Percentiles rank a stretch among this genome's conserved stretches.
These are phyloP conservation scores for Mucor plumbeus DNA, from an alignment of 371 early-diverging fungal species.

Conservation along the genomic window DNA sequence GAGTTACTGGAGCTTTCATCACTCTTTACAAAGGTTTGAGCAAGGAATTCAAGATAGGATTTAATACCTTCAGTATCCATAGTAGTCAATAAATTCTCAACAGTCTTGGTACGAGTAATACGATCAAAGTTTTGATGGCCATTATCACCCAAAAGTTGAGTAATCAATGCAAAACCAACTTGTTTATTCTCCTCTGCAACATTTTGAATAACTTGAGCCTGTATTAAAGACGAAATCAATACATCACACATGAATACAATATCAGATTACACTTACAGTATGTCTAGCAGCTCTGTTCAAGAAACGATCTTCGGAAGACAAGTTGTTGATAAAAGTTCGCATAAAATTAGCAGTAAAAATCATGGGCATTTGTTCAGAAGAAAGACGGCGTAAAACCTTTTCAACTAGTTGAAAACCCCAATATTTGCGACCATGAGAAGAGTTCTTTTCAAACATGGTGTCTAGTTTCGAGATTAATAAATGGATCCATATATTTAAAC, in stretches of 20 bases:
- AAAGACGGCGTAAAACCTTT: conserved; percentile 67
- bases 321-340: conserved; percentile 81
- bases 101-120: conserved; percentile 76
- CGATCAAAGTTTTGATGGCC: conserved; percentile 76
- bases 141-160: conserved; percentile 74
- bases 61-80: conserved; percentile 72
- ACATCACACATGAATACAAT: neutral
- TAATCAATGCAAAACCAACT: conserved; percentile 55
- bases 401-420: conserved; percentile 88
- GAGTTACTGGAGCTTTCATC: conserved; percentile 32
- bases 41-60: conserved; percentile 76
- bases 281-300: conserved; percentile 80
- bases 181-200: conserved; percentile 47
- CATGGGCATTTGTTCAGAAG: conserved; percentile 67
- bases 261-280: conserved; percentile 52
- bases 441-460: conserved; percentile 68
- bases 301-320: conserved; percentile 74
- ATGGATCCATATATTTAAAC: neutral
- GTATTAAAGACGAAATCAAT: conserved; percentile 19
- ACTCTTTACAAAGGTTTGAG: conserved; percentile 61
- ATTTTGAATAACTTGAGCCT: conserved; percentile 54
- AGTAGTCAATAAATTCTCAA: conserved; percentile 73
- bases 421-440: conserved; percentile 85
- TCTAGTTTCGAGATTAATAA: conserved; percentile 42
- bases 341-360: conserved; percentile 85